Evolutionary conservation across 768 basidiomycete species (phyloP).

Genomic region (Albatrellus ellisii): DNA sequence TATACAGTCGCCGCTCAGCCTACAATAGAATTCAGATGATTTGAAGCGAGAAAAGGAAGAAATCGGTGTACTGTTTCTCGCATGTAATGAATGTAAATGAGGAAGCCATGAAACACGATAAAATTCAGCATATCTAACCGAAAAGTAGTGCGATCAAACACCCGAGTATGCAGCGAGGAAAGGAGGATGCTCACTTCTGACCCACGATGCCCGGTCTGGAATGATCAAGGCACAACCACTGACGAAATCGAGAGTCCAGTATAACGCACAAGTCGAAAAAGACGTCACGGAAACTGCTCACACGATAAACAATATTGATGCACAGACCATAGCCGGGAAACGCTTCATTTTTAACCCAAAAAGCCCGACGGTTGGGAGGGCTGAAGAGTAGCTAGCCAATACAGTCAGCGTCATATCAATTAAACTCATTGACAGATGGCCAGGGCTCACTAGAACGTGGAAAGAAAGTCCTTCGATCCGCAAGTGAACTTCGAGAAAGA

Average conservation of each 20-base stretch:
- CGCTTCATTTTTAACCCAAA: slow-evolving; percentile 60
- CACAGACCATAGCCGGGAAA: slow-evolving; percentile 50
- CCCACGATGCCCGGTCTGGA: slow-evolving; percentile 24
- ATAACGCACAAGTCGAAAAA: slow-evolving; percentile 1
- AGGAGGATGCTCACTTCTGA: slow-evolving; percentile 23
- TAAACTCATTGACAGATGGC: too few relatives aligned
- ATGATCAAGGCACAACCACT: slow-evolving; percentile 25
- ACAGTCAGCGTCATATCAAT: background rate
- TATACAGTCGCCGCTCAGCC: slow-evolving; percentile 35
- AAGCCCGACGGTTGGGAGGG: slow-evolving; percentile 48
- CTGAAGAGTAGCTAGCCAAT: slow-evolving; percentile 20
- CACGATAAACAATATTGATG: slow-evolving; percentile 41
- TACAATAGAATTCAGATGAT: slow-evolving; percentile 4
- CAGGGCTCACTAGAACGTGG: slow-evolving; percentile 24
- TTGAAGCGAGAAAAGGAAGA: slow-evolving; percentile 6
- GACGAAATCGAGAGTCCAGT: slow-evolving; percentile 19
- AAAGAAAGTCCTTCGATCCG: slow-evolving; percentile 27
- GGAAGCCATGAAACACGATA: slow-evolving; percentile 64
- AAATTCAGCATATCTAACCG: slow-evolving; percentile 51
- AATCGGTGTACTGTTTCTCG: slow-evolving; percentile 25
- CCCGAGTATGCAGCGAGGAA: background rate
- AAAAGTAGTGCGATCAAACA: slow-evolving; percentile 5
- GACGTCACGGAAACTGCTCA: slow-evolving; percentile 20
- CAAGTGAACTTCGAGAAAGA: slow-evolving; percentile 25
- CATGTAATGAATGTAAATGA: slow-evolving; percentile 52